Evolutionary conservation across 148 eudicot species (phyloP).

Genomic region (Dianthus caryophyllus): DNA sequence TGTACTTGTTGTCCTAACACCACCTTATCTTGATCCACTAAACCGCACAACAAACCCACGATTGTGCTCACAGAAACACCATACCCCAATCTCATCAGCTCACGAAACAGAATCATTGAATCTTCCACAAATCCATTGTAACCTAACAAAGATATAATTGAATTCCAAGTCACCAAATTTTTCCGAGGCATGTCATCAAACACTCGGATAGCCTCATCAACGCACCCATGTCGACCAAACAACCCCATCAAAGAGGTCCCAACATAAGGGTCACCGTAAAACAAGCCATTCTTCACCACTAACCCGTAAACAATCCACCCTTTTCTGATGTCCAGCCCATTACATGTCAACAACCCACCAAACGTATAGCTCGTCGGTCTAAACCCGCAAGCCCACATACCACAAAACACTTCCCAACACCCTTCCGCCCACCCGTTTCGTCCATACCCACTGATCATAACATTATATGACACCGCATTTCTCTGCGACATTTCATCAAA

Average conservation of each 20-base stretch:
- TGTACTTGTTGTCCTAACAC: conserved; percentile 53
- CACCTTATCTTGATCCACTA: conserved; percentile 29
- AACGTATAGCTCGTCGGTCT: conserved; percentile 49
- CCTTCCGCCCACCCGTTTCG: conserved; percentile 34
- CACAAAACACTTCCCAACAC: conserved; percentile 47
- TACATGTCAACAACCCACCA: conserved; percentile 51
- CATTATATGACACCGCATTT: conserved; percentile 58
- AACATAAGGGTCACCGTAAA: conserved; percentile 42
- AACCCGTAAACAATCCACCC: conserved; percentile 50
- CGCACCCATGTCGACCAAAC: conserved; percentile 48
- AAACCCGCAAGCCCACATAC: conserved; percentile 50
- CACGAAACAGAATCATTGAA: conserved; percentile 40
- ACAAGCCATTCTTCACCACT: conserved; percentile 56
- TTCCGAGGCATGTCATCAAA: conserved; percentile 55
- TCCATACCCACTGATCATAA: conserved; percentile 44
- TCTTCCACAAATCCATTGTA: conserved; percentile 43
- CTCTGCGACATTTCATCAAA: conserved; percentile 62
- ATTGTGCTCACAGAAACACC: conserved; percentile 44
- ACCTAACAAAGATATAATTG: conserved; percentile 59
- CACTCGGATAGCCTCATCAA: conserved; percentile 44
- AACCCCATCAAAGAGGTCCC: conserved; percentile 71
- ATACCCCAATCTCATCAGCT: conserved; percentile 34
- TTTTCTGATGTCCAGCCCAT: conserved; percentile 31
- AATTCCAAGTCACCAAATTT: conserved; percentile 65
- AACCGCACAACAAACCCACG: conserved; percentile 50